Conservation (phyloP, 2,329 filamentous ascomycete genomes). For the Colletotrichum siamense region DNA sequence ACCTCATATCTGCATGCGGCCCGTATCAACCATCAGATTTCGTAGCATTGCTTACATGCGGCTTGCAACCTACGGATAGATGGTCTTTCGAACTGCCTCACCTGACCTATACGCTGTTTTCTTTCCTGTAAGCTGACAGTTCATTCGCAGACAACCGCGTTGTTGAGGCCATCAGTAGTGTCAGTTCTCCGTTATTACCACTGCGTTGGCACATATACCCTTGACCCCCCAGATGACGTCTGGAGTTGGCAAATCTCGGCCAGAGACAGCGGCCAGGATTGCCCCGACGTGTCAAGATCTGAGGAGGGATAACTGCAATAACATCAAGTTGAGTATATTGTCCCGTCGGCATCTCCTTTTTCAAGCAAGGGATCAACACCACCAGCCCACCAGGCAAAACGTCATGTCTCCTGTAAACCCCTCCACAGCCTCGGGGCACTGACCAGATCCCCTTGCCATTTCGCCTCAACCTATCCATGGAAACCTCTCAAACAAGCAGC, state of each 20-base stretch:
- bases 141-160: not conserved
- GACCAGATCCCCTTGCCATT: not conserved
- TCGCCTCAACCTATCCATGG: not conserved
- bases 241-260: not conserved
- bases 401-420: constrained; percentile 10
- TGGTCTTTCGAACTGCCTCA: not conserved
- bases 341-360: not conserved
- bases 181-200: not conserved
- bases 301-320: not conserved
- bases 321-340: not conserved
- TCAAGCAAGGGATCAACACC: constrained; percentile 5
- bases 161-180: not conserved
- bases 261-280: not conserved
- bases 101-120: not conserved
- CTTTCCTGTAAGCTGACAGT: not conserved
- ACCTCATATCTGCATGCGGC: not conserved
- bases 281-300: not conserved
- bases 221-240: constrained; percentile 5
- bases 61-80: not conserved
- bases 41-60: not conserved
- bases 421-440: not conserved
- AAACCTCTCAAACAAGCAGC: not conserved
- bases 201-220: constrained; percentile 11
- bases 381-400: not conserved
- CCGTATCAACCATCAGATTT: not conserved